Percentiles rank a stretch among this genome's conserved stretches.
Conservation (phyloP, 352 stramenopile species). For the Globisporangium alternatum region DNA sequence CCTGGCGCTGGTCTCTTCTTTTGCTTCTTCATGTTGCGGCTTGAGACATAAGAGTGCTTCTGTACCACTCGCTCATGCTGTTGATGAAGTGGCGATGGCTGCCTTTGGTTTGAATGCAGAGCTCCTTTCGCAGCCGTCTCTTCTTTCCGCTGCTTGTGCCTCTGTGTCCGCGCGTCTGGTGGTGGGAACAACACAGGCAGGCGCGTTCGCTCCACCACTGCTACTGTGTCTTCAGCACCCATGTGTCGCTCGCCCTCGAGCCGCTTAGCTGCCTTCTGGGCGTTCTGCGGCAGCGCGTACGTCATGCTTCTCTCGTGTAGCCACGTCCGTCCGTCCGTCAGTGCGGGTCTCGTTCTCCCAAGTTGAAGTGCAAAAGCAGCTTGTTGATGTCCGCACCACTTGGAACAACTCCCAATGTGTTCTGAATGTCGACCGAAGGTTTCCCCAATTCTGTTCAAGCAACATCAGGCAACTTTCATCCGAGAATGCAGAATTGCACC, state of each 20-base stretch:
- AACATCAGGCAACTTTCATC: background rate
- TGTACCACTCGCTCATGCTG: background rate
- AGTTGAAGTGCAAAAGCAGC: conserved; percentile 3
- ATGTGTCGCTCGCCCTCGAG: background rate
- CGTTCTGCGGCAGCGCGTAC: background rate
- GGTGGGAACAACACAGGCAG: background rate
- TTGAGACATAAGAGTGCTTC: too few species aligned
- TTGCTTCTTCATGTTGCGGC: background rate
- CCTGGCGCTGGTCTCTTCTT: conserved; percentile 1
- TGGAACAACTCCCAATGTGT: background rate
- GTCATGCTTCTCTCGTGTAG: conserved; percentile 4
- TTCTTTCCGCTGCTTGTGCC: background rate
- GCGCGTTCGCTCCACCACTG: background rate
- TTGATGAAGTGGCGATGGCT: background rate
- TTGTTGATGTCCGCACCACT: background rate
- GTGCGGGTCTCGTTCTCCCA: background rate
- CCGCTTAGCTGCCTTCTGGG: background rate
- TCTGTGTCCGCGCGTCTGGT: background rate
- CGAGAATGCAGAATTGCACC: background rate
- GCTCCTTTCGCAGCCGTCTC: background rate
- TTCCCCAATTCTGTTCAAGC: too few species aligned
- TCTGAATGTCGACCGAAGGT: too few species aligned
- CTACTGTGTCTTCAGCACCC: background rate
- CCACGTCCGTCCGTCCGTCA: background rate
- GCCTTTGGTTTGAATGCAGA: background rate